These are phyloP conservation scores for Capsicum baccatum DNA, from an alignment of 257 asterid genomes.

Conservation along the genomic window DNA sequence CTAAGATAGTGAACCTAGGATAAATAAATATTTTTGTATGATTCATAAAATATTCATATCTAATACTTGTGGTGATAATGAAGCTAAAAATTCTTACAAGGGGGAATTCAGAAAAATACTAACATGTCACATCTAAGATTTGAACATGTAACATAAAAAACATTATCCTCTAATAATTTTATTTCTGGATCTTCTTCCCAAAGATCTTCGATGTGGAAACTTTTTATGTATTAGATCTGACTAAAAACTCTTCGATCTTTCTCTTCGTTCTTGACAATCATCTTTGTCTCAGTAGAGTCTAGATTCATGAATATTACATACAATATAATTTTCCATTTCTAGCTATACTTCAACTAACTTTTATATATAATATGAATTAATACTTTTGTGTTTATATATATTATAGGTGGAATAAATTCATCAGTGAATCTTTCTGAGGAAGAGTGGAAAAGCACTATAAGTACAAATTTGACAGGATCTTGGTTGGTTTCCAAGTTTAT, in stretches of 20 bases:
- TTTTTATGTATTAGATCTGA: background rate
- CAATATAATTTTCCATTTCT: background rate
- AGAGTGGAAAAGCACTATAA: conserved; percentile 48
- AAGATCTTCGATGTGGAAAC: background rate
- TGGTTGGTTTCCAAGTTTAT: conserved; percentile 66
- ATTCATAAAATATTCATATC: background rate
- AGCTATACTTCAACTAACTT: too few species aligned
- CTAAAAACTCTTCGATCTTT: background rate
- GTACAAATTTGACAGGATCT: conserved; percentile 54
- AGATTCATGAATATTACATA: background rate
- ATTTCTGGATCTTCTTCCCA: background rate
- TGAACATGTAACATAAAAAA: background rate
- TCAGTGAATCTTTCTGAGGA: conserved; percentile 52
- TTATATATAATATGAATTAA: background rate
- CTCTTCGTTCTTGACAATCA: background rate
- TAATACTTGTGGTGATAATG: background rate
- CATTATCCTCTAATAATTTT: too few species aligned
- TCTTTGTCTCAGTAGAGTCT: background rate
- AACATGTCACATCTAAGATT: background rate
- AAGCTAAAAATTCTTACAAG: background rate
- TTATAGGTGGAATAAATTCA: conserved; percentile 43
- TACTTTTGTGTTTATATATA: background rate
- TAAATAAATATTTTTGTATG: background rate
- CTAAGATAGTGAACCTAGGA: background rate
- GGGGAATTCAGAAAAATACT: background rate